Evolutionary conservation across 768 basidiomycete species (phyloP), one percentile per base, ranked within the genome.

Genomic region (Hygrocybe punicea): DNA sequence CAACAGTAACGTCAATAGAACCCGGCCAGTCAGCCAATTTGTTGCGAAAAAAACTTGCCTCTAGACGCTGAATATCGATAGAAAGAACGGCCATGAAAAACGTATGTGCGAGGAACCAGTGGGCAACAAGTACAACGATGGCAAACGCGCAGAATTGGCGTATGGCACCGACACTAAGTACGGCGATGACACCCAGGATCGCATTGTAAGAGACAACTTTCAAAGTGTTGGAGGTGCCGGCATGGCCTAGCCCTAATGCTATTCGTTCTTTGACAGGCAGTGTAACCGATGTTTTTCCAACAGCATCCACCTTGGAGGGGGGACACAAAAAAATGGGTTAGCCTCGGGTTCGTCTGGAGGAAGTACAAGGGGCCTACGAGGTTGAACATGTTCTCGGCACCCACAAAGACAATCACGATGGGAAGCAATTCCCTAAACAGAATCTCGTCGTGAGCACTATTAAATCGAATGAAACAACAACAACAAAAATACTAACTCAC

Each of bases 371-470:
- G 35, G 71, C 85, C 60, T 69, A 93, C 93, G 68, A 99, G 77
- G 64, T 87, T 89, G 68, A 93, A 91, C 95, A 98, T 98, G 65
- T 98, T 98, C 74, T 98, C 96, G 2, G 93, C 90, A 2, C 96
- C 96, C 13, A 96, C 89, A 62, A 98, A 95, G 6, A 94, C 84
- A 51, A 99, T 93, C 36, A 97, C 89, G 57, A 98, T 89, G 1
- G 95, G 95, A 51, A 99, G 77, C 40, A 96, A 73, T 67, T 90
- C 87, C 91, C 91, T 92, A 57, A 9, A 36, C 44, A 46, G 45
- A 14, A 48, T 21, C n/a, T n/a, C n/a, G n/a, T 13, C 37, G 61
- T 57, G 51, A 53, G 13, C 33, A 56, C n/a, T 47, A 56, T 55
- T 42, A 17, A 11, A 35, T 14, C n/a, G 19, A 0, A 5, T 29